These are phyloP conservation scores for Candida anutae DNA, from an alignment of 1,139 yeast genomes.

Conservation along the genomic window DNA sequence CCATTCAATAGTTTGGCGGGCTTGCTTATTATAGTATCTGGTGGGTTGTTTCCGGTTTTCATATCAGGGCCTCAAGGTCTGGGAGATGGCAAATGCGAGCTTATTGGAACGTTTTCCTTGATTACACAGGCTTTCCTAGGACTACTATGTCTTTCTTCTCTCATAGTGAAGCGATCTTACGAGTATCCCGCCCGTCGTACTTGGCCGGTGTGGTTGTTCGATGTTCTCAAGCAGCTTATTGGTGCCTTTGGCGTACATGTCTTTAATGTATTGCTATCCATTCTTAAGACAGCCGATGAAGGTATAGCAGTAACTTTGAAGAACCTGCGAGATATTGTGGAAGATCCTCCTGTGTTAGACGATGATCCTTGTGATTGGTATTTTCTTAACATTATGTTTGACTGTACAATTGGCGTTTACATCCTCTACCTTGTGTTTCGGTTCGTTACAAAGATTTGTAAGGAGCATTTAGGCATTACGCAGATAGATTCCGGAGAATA, in stretches of 20 bases:
- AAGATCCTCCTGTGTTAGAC: constrained; percentile 3
- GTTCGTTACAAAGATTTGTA: constrained; percentile 37
- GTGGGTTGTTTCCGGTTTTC: too few relatives aligned
- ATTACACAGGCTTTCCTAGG: constrained; percentile 65
- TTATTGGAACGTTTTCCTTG: constrained; percentile 66
- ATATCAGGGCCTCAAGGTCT: constrained; percentile 1
- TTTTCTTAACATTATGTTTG: constrained; percentile 77
- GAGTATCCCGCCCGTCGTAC: constrained; percentile 79
- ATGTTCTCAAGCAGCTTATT: constrained; percentile 79
- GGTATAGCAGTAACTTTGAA: not conserved
- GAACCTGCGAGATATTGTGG: constrained; percentile 2
- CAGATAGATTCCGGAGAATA: constrained; percentile 80
- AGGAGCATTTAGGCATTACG: constrained; percentile 23
- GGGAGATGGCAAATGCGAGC: constrained; percentile 40
- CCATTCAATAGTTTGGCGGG: too few relatives aligned
- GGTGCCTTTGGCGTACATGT: constrained; percentile 84
- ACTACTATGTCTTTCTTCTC: constrained; percentile 60
- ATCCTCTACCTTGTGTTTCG: constrained; percentile 52
- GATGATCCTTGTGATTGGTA: constrained; percentile 84
- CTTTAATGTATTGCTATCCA: constrained; percentile 66
- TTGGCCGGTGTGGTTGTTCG: constrained; percentile 83
- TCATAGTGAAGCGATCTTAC: constrained; percentile 66
- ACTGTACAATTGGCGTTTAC: constrained; percentile 93
- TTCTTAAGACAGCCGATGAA: constrained; percentile 31
- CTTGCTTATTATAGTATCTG: too few relatives aligned